Conservation (phyloP, 2,329 filamentous ascomycete species). For the Trichoderma harzianum region DNA sequence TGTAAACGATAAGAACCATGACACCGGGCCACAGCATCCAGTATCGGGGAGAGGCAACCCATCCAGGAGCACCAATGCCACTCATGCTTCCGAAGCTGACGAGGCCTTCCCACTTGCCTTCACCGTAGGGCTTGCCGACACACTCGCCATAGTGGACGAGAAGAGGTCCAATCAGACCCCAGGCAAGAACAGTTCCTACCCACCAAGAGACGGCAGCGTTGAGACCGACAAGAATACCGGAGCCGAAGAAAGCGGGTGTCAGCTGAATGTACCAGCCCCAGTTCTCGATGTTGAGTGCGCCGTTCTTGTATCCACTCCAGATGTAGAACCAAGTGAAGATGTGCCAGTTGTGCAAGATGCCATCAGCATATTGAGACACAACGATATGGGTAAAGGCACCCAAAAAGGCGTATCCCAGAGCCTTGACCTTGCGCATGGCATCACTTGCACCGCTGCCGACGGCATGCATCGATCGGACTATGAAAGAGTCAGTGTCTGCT, state of each 20-base stretch:
- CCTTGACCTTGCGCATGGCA: slow-evolving; percentile 56
- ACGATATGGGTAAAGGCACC: slow-evolving; percentile 52
- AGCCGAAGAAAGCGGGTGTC: slow-evolving; percentile 60
- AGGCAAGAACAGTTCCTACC: slow-evolving; percentile 52
- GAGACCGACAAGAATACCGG: slow-evolving; percentile 46
- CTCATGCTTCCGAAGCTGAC: slow-evolving; percentile 32
- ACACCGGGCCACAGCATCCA: slow-evolving; percentile 45
- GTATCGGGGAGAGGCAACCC: slow-evolving; percentile 38
- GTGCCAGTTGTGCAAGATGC: slow-evolving; percentile 59
- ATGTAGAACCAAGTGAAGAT: slow-evolving; percentile 52
- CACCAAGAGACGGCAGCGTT: slow-evolving; percentile 59
- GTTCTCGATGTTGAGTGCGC: slow-evolving; percentile 52
- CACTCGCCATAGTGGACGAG: slow-evolving; percentile 49
- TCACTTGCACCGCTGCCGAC: slow-evolving; percentile 48
- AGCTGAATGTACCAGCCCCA: slow-evolving; percentile 61
- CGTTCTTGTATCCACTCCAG: slow-evolving; percentile 51
- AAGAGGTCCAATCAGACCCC: slow-evolving; percentile 49
- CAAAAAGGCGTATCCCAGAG: slow-evolving; percentile 49
- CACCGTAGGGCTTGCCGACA: slow-evolving; percentile 39
- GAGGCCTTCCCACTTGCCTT: slow-evolving; percentile 31
- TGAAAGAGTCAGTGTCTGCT: slow-evolving; percentile 34
- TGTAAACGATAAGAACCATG: slow-evolving; percentile 43
- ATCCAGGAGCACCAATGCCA: slow-evolving; percentile 28
- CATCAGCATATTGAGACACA: slow-evolving; percentile 55
- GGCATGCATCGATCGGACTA: slow-evolving; percentile 61